phyloP scores from a whole-genome alignment of 257 asterid genomes.

The Marsdenia floribunda region DNA sequence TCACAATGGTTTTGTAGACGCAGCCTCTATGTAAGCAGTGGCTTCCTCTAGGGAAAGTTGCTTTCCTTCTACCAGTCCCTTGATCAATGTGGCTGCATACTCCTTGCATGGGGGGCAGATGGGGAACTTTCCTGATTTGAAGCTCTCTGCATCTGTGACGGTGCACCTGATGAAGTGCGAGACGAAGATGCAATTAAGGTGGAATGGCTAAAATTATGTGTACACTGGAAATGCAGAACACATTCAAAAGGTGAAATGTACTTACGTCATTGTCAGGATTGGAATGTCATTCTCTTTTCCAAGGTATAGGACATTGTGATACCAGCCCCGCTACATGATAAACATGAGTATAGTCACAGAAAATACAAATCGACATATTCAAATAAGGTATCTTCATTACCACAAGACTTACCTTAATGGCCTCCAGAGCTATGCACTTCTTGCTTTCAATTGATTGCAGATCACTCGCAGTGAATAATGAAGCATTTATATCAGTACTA shows the following conservation, averaged over 20 bases:
- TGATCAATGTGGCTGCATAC: slow-evolving; percentile 53
- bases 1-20: slow-evolving; percentile 50
- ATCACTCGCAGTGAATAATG: slow-evolving; percentile 54
- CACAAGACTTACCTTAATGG: slow-evolving; percentile 49
- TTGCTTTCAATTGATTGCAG: slow-evolving; percentile 50
- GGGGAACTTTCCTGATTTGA: slow-evolving; percentile 50
- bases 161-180: slow-evolving; percentile 63
- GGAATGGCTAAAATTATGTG: not conserved
- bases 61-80: slow-evolving; percentile 79
- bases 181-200: not conserved
- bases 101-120: slow-evolving; percentile 56
- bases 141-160: slow-evolving; percentile 43
- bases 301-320: slow-evolving; percentile 66
- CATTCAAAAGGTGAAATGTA: slow-evolving; percentile 3
- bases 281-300: slow-evolving; percentile 73
- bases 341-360: slow-evolving; percentile 7
- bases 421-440: slow-evolving; percentile 43
- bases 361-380: not conserved
- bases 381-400: not conserved
- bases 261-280: slow-evolving; percentile 90
- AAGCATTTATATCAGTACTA: slow-evolving; percentile 39
- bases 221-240: not conserved
- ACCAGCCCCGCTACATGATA: slow-evolving; percentile 70
- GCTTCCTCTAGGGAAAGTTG: slow-evolving; percentile 78
- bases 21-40: slow-evolving; percentile 53